Evolutionary conservation across 805 yeast genomes (phyloP), one percentile per base, ranked within the genome.

Genomic region (Ogataea sp.): DNA sequence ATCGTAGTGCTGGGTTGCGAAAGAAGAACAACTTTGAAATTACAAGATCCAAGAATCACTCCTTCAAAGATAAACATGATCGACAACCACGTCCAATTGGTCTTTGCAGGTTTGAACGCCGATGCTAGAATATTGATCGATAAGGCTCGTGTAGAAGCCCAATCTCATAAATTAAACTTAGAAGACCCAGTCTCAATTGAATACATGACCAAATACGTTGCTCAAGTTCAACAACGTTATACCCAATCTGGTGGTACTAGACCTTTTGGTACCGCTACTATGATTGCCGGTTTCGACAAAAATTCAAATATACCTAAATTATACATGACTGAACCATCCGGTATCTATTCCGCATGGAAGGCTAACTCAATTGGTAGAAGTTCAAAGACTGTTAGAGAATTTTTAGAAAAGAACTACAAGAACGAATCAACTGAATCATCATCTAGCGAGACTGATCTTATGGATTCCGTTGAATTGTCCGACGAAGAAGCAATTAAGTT

Each of bases 231-330:
- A 64, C 98, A 93, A 61, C 77, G 81, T 61, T 93, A 90, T 65
- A 93, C 98, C 6, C 98, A 93, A 64, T 80, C 94, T 37, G 98
- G 98, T 50, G 98, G 98, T 62, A 96, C 93, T 20, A 78, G 98
- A 63, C 98, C 98, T 17, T 93, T 93, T 60, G 98, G 98, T 42
- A 84, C 93, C 51, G 82, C 96, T 38, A 93, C 97, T 23, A 69
- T 93, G 53, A 84, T 93, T 59, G 96, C 95, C 20, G 98, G 98
- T 1, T 93, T 93, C 54, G 97, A 93, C 65, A 80, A 81, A 39
- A 80, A 82, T 54, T 96, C 87, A 62, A 64, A 63, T 18, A 74
- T 71, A 26, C 97, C 97, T 34, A 80, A 76, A 58, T 73, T 93
- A 48, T 93, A 81, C 65, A 94, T 85, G 62, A 93, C 98, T 11